Conservation (phyloP, 768 basidiomycete species). For the Rhodotorula diobovata region DNA sequence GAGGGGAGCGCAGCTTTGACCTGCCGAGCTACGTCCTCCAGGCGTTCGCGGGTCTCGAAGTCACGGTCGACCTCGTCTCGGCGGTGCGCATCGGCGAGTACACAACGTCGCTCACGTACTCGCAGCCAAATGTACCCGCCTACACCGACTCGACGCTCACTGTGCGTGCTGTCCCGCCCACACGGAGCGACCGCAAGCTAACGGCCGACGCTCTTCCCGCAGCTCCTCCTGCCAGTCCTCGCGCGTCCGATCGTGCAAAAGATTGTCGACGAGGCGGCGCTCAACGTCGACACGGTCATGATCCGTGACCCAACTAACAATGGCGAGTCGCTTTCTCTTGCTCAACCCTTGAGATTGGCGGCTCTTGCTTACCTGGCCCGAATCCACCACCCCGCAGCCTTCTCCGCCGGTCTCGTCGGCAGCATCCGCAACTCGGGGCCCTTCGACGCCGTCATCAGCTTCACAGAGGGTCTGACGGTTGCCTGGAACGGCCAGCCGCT, state of each 20-base stretch:
- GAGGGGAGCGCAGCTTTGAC: conserved; percentile 53
- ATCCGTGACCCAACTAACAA: conserved; percentile 55
- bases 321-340: not conserved
- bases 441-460: conserved; percentile 66
- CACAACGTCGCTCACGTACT: conserved; percentile 60
- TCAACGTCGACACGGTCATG: conserved; percentile 61
- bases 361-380: too few relatives aligned
- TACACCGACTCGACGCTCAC: conserved; percentile 61
- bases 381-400: conserved; percentile 51
- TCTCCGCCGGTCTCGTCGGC: conserved; percentile 59
- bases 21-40: conserved; percentile 60
- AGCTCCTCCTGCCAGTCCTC: conserved; percentile 62
- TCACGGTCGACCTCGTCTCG: conserved; percentile 59
- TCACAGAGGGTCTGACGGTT: conserved; percentile 60
- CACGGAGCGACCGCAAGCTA: not conserved
- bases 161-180: not conserved
- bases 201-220: not conserved
- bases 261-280: conserved; percentile 58
- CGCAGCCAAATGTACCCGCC: conserved; percentile 58
- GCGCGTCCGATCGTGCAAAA: conserved; percentile 71
- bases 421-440: conserved; percentile 65
- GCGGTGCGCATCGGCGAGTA: conserved; percentile 65
- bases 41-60: conserved; percentile 62
- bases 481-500: conserved; percentile 59
- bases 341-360: conserved; percentile 50